A percentile compares a stretch with the other conserved stretches of the same genome.
These are phyloP conservation scores for Trypanosoma congolense DNA, from an alignment of 208 protist species.

Conservation along the genomic window DNA sequence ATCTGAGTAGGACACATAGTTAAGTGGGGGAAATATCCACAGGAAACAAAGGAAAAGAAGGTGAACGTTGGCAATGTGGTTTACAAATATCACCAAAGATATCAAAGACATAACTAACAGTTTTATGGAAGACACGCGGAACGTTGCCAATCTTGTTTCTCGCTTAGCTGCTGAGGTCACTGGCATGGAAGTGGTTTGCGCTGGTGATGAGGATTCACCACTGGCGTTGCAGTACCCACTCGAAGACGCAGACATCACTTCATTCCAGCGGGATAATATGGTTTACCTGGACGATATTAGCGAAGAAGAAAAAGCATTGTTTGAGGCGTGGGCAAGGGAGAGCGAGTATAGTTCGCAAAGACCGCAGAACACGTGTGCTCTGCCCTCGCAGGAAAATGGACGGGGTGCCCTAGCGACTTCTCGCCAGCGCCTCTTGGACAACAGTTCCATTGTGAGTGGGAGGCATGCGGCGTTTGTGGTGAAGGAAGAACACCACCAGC, in stretches of 20 bases:
- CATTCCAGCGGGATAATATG: conserved; percentile 32
- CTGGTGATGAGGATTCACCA: conserved; percentile 55
- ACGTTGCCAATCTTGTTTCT: conserved; percentile 41
- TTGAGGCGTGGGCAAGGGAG: conserved; percentile 37
- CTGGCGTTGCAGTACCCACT: conserved; percentile 45
- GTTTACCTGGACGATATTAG: conserved; percentile 40
- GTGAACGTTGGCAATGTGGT: conserved; percentile 16
- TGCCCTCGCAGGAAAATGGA: not conserved
- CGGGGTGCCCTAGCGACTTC: conserved; percentile 20
- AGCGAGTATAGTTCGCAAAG: conserved; percentile 50
- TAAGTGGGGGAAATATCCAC: too few species aligned
- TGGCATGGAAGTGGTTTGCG: conserved; percentile 38
- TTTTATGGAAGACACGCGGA: conserved; percentile 50
- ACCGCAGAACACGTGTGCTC: not conserved
- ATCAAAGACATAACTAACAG: conserved; percentile 46
- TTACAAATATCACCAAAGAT: conserved; percentile 17
- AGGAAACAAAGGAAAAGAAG: conserved; percentile 17
- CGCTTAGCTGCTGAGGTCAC: conserved; percentile 60
- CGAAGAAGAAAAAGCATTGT: conserved; percentile 26
- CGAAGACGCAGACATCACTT: conserved; percentile 20
- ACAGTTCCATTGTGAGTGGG: conserved; percentile 46
- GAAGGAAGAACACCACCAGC: not conserved
- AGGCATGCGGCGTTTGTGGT: conserved; percentile 55
- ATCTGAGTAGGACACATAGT: too few species aligned
- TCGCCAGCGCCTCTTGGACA: conserved; percentile 63